A percentile compares a stretch with the other conserved stretches of the same genome.
These are phyloP conservation scores for Calamus simplicifolius DNA, from an alignment of 176 grass and related monocot genomes.

Conservation along the genomic window DNA sequence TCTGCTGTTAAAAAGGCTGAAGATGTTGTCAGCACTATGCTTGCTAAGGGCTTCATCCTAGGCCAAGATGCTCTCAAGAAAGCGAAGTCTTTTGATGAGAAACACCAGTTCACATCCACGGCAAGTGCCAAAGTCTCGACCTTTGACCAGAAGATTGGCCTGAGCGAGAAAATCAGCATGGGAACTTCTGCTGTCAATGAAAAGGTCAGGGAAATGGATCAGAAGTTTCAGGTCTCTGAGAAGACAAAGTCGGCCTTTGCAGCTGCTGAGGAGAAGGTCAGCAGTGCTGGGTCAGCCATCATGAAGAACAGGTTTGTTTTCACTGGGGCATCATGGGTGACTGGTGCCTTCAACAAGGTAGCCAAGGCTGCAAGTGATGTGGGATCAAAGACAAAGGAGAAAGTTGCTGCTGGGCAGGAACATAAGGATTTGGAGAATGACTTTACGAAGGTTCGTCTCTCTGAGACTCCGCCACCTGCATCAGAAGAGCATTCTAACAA, in stretches of 20 bases:
- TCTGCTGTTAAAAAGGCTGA: constrained; percentile 61
- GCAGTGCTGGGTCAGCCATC: constrained; percentile 53
- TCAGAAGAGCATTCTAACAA: constrained; percentile 25
- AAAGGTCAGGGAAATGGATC: constrained; percentile 85
- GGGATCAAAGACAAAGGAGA: constrained; percentile 38
- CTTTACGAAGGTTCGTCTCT: constrained; percentile 16
- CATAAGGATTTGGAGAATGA: constrained; percentile 13
- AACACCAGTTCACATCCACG: constrained; percentile 59
- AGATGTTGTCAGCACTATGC: constrained; percentile 54
- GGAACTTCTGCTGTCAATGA: constrained; percentile 52
- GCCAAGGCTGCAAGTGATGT: constrained; percentile 37
- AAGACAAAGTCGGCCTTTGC: constrained; percentile 64
- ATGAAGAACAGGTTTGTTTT: constrained; percentile 68
- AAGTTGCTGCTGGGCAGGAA: constrained; percentile 26
- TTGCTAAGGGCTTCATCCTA: constrained; percentile 65
- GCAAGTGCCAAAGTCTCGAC: constrained; percentile 55
- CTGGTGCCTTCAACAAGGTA: constrained; percentile 68
- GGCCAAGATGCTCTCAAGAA: constrained; percentile 69
- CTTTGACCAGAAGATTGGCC: constrained; percentile 52
- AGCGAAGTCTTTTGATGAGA: constrained; percentile 67
- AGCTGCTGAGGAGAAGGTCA: constrained; percentile 66
- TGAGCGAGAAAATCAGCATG: constrained; percentile 60
- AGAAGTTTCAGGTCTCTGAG: constrained; percentile 84
- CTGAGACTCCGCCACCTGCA: no score
- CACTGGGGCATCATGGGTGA: constrained; percentile 65